A percentile compares a stretch with the other conserved stretches of the same genome.
phyloP scores from a whole-genome alignment of 2,329 filamentous ascomycete genomes.

The Clonostachys rhizophaga region DNA sequence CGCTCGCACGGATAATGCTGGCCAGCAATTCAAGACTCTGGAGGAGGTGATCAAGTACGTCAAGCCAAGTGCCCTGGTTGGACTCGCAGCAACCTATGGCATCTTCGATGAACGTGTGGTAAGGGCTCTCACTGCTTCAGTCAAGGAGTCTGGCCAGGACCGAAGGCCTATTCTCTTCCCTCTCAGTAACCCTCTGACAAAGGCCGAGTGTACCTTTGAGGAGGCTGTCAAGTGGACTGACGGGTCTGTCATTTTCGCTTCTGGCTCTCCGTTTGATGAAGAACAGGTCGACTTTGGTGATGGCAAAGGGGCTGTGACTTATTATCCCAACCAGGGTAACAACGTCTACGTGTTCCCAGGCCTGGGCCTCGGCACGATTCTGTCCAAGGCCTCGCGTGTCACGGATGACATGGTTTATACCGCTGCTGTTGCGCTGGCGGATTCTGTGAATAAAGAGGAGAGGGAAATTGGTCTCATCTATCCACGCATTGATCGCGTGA shows the following conservation, averaged over 20 bases:
- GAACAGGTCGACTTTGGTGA: conserved; percentile 59
- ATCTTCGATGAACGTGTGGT: conserved; percentile 89
- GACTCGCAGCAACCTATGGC: conserved; percentile 89
- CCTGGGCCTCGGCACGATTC: conserved; percentile 87
- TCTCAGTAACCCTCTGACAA: conserved; percentile 90
- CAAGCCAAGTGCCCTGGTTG: conserved; percentile 90
- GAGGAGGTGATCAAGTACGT: conserved; percentile 93
- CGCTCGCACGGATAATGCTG: conserved; percentile 59
- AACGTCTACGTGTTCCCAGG: conserved; percentile 94
- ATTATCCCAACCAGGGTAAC: conserved; percentile 81
- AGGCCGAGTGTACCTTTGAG: conserved; percentile 97
- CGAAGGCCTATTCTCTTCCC: conserved; percentile 90
- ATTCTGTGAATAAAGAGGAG: conserved; percentile 76
- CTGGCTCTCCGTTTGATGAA: conserved; percentile 84
- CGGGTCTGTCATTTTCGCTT: conserved; percentile 88
- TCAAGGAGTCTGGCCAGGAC: conserved; percentile 61
- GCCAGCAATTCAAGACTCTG: conserved; percentile 70
- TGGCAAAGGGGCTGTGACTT: conserved; percentile 53
- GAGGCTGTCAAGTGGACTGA: conserved; percentile 88
- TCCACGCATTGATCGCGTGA: conserved; percentile 84
- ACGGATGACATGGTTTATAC: conserved; percentile 98
- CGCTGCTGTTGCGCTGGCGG: conserved; percentile 76
- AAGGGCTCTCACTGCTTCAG: conserved; percentile 60
- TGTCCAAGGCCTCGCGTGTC: conserved; percentile 79
- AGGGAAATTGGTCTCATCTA: conserved; percentile 82